Percentiles rank a stretch among this genome's conserved stretches.
phyloP scores from a whole-genome alignment of 306 rosid genomes.

The Alnus rubra region DNA sequence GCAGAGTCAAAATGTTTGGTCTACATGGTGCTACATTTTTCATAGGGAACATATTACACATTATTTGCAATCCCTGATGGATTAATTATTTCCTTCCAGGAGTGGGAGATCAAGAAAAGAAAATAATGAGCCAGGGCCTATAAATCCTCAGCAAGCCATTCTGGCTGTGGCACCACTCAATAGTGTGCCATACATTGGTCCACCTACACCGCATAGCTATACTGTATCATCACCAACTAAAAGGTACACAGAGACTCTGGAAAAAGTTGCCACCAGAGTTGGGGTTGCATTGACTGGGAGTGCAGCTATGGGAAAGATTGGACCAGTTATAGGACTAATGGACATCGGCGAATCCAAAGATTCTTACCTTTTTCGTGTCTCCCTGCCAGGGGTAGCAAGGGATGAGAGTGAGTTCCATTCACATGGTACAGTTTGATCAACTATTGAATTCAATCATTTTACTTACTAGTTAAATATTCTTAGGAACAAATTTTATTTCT shows the following conservation, averaged over 20 bases:
- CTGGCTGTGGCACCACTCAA: constrained; percentile 23
- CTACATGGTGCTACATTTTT: not conserved
- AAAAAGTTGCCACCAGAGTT: constrained; percentile 23
- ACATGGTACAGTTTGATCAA: not conserved
- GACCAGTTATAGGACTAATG: constrained; percentile 41
- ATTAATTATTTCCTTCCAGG: not conserved
- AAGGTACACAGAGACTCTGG: constrained; percentile 3
- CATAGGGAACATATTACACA: not conserved
- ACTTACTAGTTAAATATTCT: not conserved
- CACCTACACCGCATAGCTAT: constrained; percentile 17
- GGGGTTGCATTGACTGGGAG: constrained; percentile 47
- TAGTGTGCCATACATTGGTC: constrained; percentile 24
- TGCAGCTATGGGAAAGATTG: constrained; percentile 34
- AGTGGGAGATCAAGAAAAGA: not conserved
- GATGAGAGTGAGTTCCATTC: constrained; percentile 42
- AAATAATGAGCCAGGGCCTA: not conserved
- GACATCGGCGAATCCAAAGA: constrained; percentile 44
- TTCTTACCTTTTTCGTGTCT: constrained; percentile 40
- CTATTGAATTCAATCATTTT: not conserved
- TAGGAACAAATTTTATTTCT: not conserved
- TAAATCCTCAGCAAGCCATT: constrained; percentile 18
- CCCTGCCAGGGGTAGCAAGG: constrained; percentile 40
- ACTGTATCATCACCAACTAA: constrained; percentile 4
- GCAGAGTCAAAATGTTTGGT: not conserved
- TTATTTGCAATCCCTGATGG: not conserved